Evolutionary conservation across 2,329 filamentous ascomycete genomes (phyloP).

Genomic region (Talaromyces albobiverticillius): DNA sequence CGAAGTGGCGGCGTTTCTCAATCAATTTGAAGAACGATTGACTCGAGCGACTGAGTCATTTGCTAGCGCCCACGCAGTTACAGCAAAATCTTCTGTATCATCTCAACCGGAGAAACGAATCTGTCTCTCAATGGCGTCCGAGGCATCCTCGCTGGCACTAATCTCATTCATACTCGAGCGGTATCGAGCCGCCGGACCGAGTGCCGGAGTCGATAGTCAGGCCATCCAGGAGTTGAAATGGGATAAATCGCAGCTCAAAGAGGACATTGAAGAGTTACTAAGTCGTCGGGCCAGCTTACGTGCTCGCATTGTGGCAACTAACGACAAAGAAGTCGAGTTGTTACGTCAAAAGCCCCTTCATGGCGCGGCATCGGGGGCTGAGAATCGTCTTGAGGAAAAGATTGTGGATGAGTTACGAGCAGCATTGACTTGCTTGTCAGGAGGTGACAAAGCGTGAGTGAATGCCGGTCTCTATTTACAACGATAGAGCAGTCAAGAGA

Average conservation of each 20-base stretch:
- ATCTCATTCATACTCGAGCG: constrained; percentile 69
- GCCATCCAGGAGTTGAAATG: constrained; percentile 72
- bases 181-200: constrained; percentile 62
- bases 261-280: constrained; percentile 82
- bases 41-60: constrained; percentile 69
- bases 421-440: constrained; percentile 42
- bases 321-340: constrained; percentile 67
- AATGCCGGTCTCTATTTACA: background rate
- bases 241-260: constrained; percentile 69
- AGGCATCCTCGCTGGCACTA: constrained; percentile 75
- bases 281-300: constrained; percentile 66
- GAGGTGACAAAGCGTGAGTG: constrained; percentile 27
- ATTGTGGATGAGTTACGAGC: constrained; percentile 67
- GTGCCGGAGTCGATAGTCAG: constrained; percentile 54
- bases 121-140: constrained; percentile 69
- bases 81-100: constrained; percentile 45
- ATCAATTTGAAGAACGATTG: constrained; percentile 81
- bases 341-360: constrained; percentile 40
- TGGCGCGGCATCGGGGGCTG: constrained; percentile 45
- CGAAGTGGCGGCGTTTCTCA: constrained; percentile 83
- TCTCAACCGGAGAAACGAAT: constrained; percentile 57
- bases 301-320: constrained; percentile 70
- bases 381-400: constrained; percentile 72
- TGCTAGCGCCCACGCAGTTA: constrained; percentile 50
- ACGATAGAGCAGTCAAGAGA: background rate